A percentile compares a stretch with the other conserved stretches of the same genome.
Conservation (phyloP, 1,284 basidiomycete species). For the Moesziomyces aphidis region DNA sequence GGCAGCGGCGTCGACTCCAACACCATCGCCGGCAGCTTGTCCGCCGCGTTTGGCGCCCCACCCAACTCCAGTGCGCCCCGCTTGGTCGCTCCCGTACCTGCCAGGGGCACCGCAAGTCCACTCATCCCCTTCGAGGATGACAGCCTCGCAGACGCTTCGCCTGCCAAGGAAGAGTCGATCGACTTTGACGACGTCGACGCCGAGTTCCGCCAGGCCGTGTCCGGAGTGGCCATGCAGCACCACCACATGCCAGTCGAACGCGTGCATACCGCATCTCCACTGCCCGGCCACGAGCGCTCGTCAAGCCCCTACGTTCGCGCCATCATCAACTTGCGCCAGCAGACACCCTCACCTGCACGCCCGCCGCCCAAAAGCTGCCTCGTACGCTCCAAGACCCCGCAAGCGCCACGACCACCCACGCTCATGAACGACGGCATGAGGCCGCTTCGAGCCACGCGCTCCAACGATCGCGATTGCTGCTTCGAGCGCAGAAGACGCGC, state of each 20-base stretch:
- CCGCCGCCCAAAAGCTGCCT: conserved; percentile 34
- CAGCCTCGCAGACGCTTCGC: conserved; percentile 11
- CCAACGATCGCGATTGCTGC: conserved; percentile 23
- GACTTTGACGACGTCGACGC: conserved; percentile 31
- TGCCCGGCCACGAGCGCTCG: conserved; percentile 1
- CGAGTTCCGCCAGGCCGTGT: conserved; percentile 30
- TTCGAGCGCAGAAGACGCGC: conserved; percentile 16
- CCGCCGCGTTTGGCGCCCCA: conserved; percentile 1
- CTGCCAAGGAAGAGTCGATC: conserved; percentile 22
- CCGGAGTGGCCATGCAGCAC: conserved; percentile 10
- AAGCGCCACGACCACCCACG: conserved; percentile 23
- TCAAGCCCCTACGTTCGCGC: conserved; percentile 12
- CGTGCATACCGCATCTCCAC: neutral
- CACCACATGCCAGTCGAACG: conserved; percentile 1
- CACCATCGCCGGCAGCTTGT: conserved; percentile 10
- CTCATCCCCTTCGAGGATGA: conserved; percentile 14
- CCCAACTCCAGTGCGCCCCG: conserved; percentile 12
- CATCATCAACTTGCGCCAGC: conserved; percentile 9
- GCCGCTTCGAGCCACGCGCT: conserved; percentile 16
- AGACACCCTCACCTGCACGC: neutral
- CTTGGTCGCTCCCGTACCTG: conserved; percentile 26
- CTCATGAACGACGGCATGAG: conserved; percentile 22
- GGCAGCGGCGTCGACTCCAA: conserved; percentile 13
- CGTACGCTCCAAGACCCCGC: conserved; percentile 30
- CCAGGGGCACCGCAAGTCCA: conserved; percentile 19